Base-by-base conservation (phyloP, 331 rosid genomes). In the Arachis monticola region DNA sequence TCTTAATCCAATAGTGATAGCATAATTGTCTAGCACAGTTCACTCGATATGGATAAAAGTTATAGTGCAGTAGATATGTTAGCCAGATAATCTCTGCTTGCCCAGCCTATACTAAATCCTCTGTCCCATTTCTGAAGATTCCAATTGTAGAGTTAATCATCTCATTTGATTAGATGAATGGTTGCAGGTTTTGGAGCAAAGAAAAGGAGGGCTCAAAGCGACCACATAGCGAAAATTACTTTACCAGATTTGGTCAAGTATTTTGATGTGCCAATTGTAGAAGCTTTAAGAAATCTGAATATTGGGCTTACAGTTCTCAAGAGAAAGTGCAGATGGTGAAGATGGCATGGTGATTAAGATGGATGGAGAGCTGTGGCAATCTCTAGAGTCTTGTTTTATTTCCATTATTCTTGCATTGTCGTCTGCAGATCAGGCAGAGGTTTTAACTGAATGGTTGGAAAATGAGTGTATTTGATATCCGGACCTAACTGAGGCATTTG, bases 251-350 rank as follows among this genome's bases (percentile, higher is more conserved):
- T 93, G 82, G 90, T 80, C 66, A 91, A 89, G 81, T 87, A 84
- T 78, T 93, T 93, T 75, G 96, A 85, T 67, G 77, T 89, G 79
- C 98, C 98, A 35, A 93, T 93, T 44, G 82, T 67, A 50, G 92
- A 89, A 85, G 98, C 98, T 47, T 87, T 97, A 47, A 93, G 76
- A 80, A 84, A 80, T 72, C 83, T 89, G 69, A 88, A 93, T 27
- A 86, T 91, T 58, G 98, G 98, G 58, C 89, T 93, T 57, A 89
- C 98, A 40, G 97, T 87, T 71, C 96, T 93, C 53, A 93, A 93
- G 84, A 87, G 78, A 83, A 93, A 89, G 81, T 91, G 98, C 78
- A 89, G 98, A 85, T 17, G 22, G 22, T 17, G 22, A 17, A 17
- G 22, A 17, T 17, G 22, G 22, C 22, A 17, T 17, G 22, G 22